Evolutionary conservation across 1,139 yeast genomes (phyloP), one percentile per base, ranked within the genome.

Genomic region (Petasospora rhodanensis): DNA sequence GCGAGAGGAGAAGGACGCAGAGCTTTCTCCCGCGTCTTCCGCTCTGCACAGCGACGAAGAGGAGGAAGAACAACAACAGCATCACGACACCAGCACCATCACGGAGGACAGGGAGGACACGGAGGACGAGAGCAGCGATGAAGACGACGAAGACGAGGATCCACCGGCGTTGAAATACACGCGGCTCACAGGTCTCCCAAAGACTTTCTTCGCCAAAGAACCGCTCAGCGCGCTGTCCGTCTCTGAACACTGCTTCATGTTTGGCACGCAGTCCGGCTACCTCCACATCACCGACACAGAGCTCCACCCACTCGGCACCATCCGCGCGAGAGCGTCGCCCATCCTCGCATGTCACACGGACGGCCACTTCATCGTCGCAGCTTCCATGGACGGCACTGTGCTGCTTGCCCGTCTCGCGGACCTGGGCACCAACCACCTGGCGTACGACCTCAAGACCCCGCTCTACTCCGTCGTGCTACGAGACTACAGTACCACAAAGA

Each of bases 371-470:
- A 75, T 89, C 45, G 94, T 89, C 0, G 79, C 94, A 0, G 95
- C 89, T 0, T 86, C 96, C 0, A 80, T 89, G 67, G 97, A 91
- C 54, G 97, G 98, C 0, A 83, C 95, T 0, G 82, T 89, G 0
- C 87, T 85, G 0, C 73, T 89, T 9, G 93, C 95, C 17, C 38
- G 38, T 14, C 17, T 46, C 13, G 25, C 25, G 7, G 47, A 42
- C 12, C 30, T 45, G 14, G 42, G 39, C 21, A 37, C 37, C 9
- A 38, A 44, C 12, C 19, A 38, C n/a, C 37, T 85, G 2, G 87
- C 87, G 2, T 82, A 75, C 45, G 94, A 87, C 55, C 85, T 87
- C 56, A 81, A 83, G 49, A 63, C 97, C 21, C 97, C 98, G 0
- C 74, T 93, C 0, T 94, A 87, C 54, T 77, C 94, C 0, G 93